Evolutionary conservation across 495 filamentous ascomycete genomes (phyloP), one percentile per base, ranked within the genome.

Genomic region (Xanthoparmelia taractica): DNA sequence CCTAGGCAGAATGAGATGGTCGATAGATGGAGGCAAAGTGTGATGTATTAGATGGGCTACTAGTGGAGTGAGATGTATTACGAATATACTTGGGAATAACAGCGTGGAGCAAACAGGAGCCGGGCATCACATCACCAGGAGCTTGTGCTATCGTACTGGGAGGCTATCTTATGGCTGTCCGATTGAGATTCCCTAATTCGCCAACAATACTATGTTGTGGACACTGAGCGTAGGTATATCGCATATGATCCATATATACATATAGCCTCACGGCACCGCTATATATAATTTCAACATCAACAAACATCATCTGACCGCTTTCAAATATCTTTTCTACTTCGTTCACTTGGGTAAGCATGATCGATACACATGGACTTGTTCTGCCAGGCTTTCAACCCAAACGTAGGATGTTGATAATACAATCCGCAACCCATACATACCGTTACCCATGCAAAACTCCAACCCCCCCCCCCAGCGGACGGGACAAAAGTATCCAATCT

Each of bases 1-100:
- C 75, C 79, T n/a, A 78, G 75, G 38, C 88, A 89, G 70, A 80
- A 84, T 69, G 89, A 89, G 59, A 83, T 89, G 76, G 91, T 97
- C 68, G 91, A 97, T 75, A 82, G 87, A 63, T 97, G 93, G 93
- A 83, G 93, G 69, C 85, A 90, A 75, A 89, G 90, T 67, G 83
- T 97, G 58, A 79, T 81, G 79, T 80, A 82, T 65, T 83, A 62
- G 67, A 63, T 23, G 12, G 52, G n/a, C 25, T 38, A n/a, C 13
- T 29, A 10, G 7, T 15, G 23, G 41, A 1, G 36, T 8, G 29
- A 54, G 50, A 54, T 54, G 27, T 33, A 20, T 54, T 18, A 54
- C 18, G 50, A 54, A 33, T 33, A 25, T 33, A 33, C 29, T 17
- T 18, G 27, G 50, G 29, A 34, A 54, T 13, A 20, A 33, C 50